Percentiles rank a stretch among this genome's conserved stretches.
These are phyloP conservation scores for Emydomyces testavorans DNA, from an alignment of 2,329 filamentous ascomycete species.

Conservation along the genomic window DNA sequence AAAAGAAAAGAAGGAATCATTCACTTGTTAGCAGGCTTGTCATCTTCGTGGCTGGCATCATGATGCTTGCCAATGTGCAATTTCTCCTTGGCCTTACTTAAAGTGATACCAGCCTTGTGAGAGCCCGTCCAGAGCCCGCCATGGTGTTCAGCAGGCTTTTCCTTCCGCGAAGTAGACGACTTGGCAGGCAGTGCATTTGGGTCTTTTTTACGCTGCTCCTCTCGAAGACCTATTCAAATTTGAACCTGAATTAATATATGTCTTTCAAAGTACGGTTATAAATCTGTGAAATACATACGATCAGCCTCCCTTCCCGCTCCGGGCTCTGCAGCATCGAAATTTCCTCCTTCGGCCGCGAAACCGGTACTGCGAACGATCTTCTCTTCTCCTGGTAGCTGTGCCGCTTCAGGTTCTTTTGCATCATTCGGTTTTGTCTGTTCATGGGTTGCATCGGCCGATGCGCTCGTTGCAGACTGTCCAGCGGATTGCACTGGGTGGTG, in stretches of 20 bases:
- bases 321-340: slow-evolving; percentile 35
- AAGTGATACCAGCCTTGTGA: slow-evolving; percentile 11
- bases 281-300: slow-evolving; percentile 37
- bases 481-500: not conserved
- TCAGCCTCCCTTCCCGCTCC: slow-evolving; percentile 58
- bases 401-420: not conserved
- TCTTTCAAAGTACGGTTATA: too few relatives aligned
- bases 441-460: not conserved
- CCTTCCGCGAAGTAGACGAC: not conserved
- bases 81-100: slow-evolving; percentile 26
- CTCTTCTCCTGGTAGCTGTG: slow-evolving; percentile 20
- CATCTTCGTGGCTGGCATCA: not conserved
- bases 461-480: not conserved
- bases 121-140: slow-evolving; percentile 9
- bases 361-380: slow-evolving; percentile 48
- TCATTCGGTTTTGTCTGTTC: not conserved
- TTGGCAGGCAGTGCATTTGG: not conserved
- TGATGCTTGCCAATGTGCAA: slow-evolving; percentile 23
- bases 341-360: slow-evolving; percentile 51
- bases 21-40: too few relatives aligned
- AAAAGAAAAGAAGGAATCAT: too few relatives aligned
- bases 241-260: not conserved
- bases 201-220: slow-evolving; percentile 8
- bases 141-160: not conserved
- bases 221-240: slow-evolving; percentile 11